Conservation (phyloP, 169 alveolate species). For the Eimeria necatrix region DNA sequence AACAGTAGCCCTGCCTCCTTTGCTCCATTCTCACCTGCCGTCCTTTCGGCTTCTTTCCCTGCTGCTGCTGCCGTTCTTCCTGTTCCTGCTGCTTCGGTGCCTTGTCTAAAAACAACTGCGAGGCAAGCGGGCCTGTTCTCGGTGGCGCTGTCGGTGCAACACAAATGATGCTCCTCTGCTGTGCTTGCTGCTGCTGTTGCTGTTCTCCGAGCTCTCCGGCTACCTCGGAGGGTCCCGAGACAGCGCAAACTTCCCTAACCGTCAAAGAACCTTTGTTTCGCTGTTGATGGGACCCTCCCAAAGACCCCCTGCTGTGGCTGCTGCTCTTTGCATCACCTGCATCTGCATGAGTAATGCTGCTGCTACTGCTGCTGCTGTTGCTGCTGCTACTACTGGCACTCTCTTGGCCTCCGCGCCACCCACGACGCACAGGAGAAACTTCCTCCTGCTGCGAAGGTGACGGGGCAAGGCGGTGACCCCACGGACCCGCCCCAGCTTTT, state of each 20-base stretch:
- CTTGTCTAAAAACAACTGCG: neutral
- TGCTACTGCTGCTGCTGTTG: slow-evolving; percentile 58
- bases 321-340: slow-evolving; percentile 20
- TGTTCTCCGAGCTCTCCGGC: neutral
- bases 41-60: slow-evolving; percentile 8
- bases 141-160: neutral
- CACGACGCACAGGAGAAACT: slow-evolving; percentile 22
- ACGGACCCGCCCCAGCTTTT: neutral
- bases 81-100: neutral
- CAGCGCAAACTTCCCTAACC: slow-evolving; percentile 9
- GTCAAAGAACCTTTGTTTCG: neutral
- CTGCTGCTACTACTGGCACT: slow-evolving; percentile 62
- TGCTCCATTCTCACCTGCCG: slow-evolving; percentile 31
- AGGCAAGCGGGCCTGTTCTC: slow-evolving; percentile 5
- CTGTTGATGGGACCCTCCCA: slow-evolving; percentile 20
- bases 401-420: slow-evolving; percentile 34
- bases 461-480: slow-evolving; percentile 17
- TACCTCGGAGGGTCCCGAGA: neutral
- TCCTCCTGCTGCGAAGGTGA: slow-evolving; percentile 16
- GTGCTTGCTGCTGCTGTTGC: slow-evolving; percentile 22
- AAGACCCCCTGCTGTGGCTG: neutral
- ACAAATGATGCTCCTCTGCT: neutral
- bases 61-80: slow-evolving; percentile 30
- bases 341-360: neutral
- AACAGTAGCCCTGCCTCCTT: neutral